Percentiles rank a stretch among this genome's conserved stretches.
Evolutionary conservation across 371 early-diverging fungal species (phyloP).

Genomic region (Phascolomyces articulosus): DNA sequence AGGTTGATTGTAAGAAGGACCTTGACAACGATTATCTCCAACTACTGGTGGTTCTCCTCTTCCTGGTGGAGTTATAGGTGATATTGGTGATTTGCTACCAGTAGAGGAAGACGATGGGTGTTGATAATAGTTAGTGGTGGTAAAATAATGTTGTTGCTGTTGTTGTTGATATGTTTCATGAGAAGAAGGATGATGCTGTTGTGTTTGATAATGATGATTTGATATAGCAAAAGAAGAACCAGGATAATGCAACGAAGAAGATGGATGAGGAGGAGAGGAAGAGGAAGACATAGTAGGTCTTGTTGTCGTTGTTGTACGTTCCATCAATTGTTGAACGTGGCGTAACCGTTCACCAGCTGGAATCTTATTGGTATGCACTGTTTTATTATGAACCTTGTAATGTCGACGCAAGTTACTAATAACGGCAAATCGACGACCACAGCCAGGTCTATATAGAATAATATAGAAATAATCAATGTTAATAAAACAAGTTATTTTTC

Average conservation of each 20-base stretch:
- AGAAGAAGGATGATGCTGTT: too few species aligned
- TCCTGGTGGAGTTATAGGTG: background rate
- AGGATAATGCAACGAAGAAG: background rate
- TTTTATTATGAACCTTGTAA: constrained; percentile 33
- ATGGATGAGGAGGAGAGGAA: background rate
- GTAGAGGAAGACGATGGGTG: too few species aligned
- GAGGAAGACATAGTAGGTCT: too few species aligned
- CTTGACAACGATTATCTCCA: background rate
- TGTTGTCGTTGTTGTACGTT: constrained; percentile 20
- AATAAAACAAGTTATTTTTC: background rate
- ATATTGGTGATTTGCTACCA: background rate
- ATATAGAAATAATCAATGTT: background rate
- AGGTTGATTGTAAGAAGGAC: too few species aligned
- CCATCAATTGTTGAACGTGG: constrained; percentile 31
- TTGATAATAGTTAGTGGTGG: too few species aligned
- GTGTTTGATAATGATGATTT: background rate
- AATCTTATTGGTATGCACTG: constrained; percentile 12
- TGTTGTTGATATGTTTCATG: too few species aligned
- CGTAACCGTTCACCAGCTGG: constrained; percentile 28
- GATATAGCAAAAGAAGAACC: background rate
- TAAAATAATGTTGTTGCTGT: background rate
- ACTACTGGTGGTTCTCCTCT: background rate
- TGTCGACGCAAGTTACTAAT: constrained; percentile 47
- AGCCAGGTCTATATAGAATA: constrained; percentile 28
- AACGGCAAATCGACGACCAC: constrained; percentile 43